These are phyloP conservation scores for Paecilomyces sp. DNA, from an alignment of 2,329 filamentous ascomycete species.

Conservation along the genomic window DNA sequence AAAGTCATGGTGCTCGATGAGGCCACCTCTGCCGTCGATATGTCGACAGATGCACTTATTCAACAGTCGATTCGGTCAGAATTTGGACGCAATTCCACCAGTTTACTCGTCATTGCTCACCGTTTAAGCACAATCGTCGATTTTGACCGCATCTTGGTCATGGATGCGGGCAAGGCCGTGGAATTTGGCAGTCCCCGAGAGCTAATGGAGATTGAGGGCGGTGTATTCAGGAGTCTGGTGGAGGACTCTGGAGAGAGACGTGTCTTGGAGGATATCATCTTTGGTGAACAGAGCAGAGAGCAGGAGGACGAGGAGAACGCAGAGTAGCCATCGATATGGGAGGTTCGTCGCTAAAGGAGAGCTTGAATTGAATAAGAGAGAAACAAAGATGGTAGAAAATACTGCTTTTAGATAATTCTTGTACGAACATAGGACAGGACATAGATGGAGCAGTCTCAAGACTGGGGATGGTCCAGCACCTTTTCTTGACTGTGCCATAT, in stretches of 20 bases:
- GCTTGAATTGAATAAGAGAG: not conserved
- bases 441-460: too few species aligned
- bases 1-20: conserved; percentile 77
- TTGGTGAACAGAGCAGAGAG: not conserved
- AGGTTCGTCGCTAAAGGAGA: not conserved
- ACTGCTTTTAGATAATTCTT: not conserved
- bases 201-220: conserved; percentile 3
- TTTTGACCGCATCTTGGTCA: not conserved
- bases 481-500: too few species aligned
- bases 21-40: conserved; percentile 71
- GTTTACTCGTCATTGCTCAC: conserved; percentile 57
- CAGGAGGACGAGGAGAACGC: too few species aligned
- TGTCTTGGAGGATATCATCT: conserved; percentile 6
- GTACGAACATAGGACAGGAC: not conserved
- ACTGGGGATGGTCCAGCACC: too few species aligned
- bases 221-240: conserved; percentile 6
- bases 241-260: conserved; percentile 6
- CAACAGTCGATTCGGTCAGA: conserved; percentile 67
- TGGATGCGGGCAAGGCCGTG: not conserved
- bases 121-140: not conserved
- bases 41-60: conserved; percentile 67
- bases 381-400: too few species aligned
- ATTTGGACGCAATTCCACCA: conserved; percentile 54
- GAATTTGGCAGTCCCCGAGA: conserved; percentile 1
- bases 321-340: not conserved